Conservation (phyloP, 2,329 filamentous ascomycete genomes). For the Colletotrichum aenigma region DNA sequence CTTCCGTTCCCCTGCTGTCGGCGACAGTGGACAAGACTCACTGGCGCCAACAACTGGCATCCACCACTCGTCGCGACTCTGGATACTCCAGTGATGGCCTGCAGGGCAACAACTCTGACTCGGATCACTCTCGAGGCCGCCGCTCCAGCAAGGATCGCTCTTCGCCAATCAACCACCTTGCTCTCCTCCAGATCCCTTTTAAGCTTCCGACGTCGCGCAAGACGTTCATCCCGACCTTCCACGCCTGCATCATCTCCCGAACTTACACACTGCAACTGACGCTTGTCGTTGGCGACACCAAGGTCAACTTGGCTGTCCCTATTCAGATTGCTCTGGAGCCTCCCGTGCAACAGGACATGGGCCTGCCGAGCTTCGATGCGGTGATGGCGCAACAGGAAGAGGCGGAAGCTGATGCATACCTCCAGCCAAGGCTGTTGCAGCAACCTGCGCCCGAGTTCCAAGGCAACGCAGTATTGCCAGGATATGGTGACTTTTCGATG, state of each 20-base stretch:
- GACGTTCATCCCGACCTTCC: slow-evolving; percentile 60
- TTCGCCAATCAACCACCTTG: slow-evolving; percentile 41
- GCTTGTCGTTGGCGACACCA: slow-evolving; percentile 46
- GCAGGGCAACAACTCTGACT: slow-evolving; percentile 37
- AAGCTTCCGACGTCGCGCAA: slow-evolving; percentile 50
- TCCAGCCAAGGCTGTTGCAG: slow-evolving; percentile 44
- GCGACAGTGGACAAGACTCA: slow-evolving; percentile 34
- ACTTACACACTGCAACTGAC: slow-evolving; percentile 56
- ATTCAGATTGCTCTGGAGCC: slow-evolving; percentile 55
- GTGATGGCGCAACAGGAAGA: slow-evolving; percentile 45
- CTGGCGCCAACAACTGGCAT: slow-evolving; percentile 45
- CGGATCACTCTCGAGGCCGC: slow-evolving; percentile 27
- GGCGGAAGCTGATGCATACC: slow-evolving; percentile 46
- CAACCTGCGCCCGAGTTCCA: slow-evolving; percentile 36
- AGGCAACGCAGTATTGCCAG: slow-evolving; percentile 39
- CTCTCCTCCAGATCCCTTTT: slow-evolving; percentile 52
- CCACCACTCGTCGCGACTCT: slow-evolving; percentile 51
- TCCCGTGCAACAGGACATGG: slow-evolving; percentile 27
- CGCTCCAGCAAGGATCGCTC: slow-evolving; percentile 15
- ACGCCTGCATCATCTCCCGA: slow-evolving; percentile 61
- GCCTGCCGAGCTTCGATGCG: slow-evolving; percentile 55
- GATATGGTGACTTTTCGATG: slow-evolving; percentile 35
- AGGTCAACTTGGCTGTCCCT: slow-evolving; percentile 51
- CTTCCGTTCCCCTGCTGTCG: slow-evolving; percentile 44
- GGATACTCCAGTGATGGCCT: slow-evolving; percentile 53